Evolutionary conservation across 306 rosid genomes (phyloP).

Genomic region (Hippophae tibetana): DNA sequence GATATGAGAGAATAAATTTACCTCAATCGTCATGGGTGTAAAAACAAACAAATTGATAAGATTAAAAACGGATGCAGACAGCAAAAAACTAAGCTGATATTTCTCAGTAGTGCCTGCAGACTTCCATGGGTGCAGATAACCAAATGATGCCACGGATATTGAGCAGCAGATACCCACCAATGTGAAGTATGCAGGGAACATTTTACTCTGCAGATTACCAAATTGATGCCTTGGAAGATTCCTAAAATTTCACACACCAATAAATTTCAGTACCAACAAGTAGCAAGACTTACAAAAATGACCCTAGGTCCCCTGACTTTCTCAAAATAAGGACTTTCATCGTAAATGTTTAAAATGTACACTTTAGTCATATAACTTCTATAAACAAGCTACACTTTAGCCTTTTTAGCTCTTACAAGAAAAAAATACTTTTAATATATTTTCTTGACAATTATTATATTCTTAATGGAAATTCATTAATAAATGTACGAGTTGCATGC

Average conservation of each 20-base stretch:
- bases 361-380: too few relatives aligned
- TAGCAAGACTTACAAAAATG: too few relatives aligned
- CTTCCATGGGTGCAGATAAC: constrained; percentile 89
- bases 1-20: constrained; percentile 17
- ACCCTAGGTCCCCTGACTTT: too few relatives aligned
- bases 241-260: constrained; percentile 27
- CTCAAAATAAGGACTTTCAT: too few relatives aligned
- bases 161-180: constrained; percentile 75
- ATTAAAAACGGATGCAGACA: constrained; percentile 74
- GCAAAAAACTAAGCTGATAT: constrained; percentile 91
- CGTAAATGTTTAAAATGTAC: too few relatives aligned
- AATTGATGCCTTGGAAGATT: constrained; percentile 96
- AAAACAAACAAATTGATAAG: constrained; percentile 80
- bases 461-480: too few relatives aligned
- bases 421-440: too few relatives aligned
- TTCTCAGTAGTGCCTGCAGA: constrained; percentile 54
- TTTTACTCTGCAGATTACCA: constrained; percentile 95
- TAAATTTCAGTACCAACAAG: neutral
- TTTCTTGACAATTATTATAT: too few relatives aligned
- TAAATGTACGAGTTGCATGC: too few relatives aligned
- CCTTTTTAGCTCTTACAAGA: too few relatives aligned
- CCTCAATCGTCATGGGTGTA: constrained; percentile 97
- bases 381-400: too few relatives aligned
- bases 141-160: constrained; percentile 65
- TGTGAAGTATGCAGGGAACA: constrained; percentile 91